phyloP scores from a whole-genome alignment of 1,139 yeast species.

The Protomyces lactucae-debilis region DNA sequence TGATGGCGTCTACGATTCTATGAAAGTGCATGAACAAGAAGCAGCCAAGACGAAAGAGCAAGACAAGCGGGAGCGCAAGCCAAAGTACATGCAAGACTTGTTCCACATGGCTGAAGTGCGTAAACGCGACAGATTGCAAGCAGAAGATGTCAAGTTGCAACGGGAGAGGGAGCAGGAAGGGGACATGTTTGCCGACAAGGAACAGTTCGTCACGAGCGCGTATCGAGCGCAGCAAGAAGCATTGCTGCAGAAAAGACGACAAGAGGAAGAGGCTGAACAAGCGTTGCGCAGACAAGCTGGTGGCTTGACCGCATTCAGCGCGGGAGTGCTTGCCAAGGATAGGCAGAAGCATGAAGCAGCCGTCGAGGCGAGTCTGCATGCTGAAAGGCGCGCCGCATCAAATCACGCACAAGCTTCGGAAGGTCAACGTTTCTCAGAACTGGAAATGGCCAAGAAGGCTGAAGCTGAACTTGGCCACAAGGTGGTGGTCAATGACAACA shows the following conservation, averaged over 20 bases:
- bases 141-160: conserved; percentile 38
- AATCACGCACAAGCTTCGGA: not conserved
- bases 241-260: conserved; percentile 34
- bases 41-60: conserved; percentile 10
- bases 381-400: not conserved
- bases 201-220: conserved; percentile 45
- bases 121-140: conserved; percentile 43
- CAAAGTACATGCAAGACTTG: conserved; percentile 43
- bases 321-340: conserved; percentile 34
- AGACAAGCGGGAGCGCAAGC: conserved; percentile 34
- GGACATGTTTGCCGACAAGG: conserved; percentile 43
- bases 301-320: conserved; percentile 34
- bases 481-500: conserved; percentile 36
- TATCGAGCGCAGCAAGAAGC: conserved; percentile 43
- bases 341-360: conserved; percentile 34
- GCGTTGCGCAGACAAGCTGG: conserved; percentile 13
- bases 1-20: conserved; percentile 42
- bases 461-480: conserved; percentile 30
- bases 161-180: conserved; percentile 40
- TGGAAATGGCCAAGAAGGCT: conserved; percentile 31
- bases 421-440: not conserved
- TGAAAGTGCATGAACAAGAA: conserved; percentile 37
- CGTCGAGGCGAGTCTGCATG: conserved; percentile 31
- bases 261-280: conserved; percentile 36
- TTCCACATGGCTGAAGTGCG: conserved; percentile 43